Conservation (phyloP, 208 protist genomes). For the Trypanosoma congolense region DNA sequence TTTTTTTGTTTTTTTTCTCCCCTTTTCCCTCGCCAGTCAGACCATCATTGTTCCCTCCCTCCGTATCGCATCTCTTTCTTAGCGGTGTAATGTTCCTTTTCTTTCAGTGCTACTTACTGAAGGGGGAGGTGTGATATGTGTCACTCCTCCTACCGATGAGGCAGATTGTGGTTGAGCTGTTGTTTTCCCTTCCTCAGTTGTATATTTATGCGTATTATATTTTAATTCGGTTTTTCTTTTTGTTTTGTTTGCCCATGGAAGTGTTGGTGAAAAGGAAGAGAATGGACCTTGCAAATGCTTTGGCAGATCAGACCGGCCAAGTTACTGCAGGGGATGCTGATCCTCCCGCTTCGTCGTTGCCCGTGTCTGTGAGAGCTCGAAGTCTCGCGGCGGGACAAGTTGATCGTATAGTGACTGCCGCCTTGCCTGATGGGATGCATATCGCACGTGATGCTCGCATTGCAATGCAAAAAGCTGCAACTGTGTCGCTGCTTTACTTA, state of each 20-base stretch:
- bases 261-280: too few species aligned
- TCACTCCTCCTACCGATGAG: too few species aligned
- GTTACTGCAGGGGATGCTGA: neutral
- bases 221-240: too few species aligned
- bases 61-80: neutral
- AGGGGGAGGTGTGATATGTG: too few species aligned
- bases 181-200: neutral
- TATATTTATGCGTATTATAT: neutral
- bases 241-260: too few species aligned
- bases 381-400: slow-evolving; percentile 76
- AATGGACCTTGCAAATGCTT: neutral
- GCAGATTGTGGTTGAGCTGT: neutral
- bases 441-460: slow-evolving; percentile 60
- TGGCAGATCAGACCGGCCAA: neutral
- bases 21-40: too few species aligned
- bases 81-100: too few species aligned
- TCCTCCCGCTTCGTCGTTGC: neutral
- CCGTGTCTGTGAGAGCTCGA: slow-evolving; percentile 5
- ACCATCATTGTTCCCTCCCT: slow-evolving; percentile 10
- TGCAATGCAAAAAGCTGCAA: slow-evolving; percentile 75
- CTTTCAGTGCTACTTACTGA: too few species aligned
- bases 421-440: slow-evolving; percentile 58
- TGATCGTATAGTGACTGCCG: slow-evolving; percentile 45
- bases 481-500: slow-evolving; percentile 63
- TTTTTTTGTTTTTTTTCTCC: too few species aligned